Evolutionary conservation across 2,329 filamentous ascomycete genomes (phyloP).

Genomic region (Mycogone perniciosa): DNA sequence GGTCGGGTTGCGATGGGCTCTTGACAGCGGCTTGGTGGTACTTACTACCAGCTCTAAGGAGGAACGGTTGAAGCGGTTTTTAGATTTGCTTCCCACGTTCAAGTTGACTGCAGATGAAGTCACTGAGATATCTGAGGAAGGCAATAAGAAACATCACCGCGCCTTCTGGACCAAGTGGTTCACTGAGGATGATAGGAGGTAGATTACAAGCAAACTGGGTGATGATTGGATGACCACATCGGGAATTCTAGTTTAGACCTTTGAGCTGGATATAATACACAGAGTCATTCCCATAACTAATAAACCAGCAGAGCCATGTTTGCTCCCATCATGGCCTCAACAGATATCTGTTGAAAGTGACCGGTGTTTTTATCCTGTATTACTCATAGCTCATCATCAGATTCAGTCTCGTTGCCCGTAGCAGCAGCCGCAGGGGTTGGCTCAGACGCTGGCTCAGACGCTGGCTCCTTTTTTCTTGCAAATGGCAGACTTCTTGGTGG

Average conservation of each 20-base stretch:
- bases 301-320: conserved; percentile 17
- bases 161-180: conserved; percentile 53
- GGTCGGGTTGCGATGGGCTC: conserved; percentile 51
- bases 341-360: too few species aligned
- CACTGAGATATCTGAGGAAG: conserved; percentile 47
- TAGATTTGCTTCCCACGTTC: conserved; percentile 45
- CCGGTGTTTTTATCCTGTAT: neutral
- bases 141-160: conserved; percentile 55
- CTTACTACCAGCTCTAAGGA: conserved; percentile 56
- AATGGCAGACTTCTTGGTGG: conserved; percentile 41
- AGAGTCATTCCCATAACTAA: conserved; percentile 36
- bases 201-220: conserved; percentile 1
- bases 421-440: too few species aligned
- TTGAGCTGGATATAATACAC: neutral
- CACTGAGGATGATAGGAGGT: conserved; percentile 41
- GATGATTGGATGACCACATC: too few species aligned
- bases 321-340: too few species aligned
- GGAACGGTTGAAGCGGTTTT: conserved; percentile 50
- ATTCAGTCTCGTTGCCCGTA: conserved; percentile 43
- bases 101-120: conserved; percentile 56
- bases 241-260: neutral
- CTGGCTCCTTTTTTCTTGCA: conserved; percentile 28
- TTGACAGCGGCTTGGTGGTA: conserved; percentile 53
- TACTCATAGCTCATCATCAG: conserved; percentile 47
- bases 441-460: conserved; percentile 16